Evolutionary conservation across 257 asterid species (phyloP).

Genomic region (Solanum etuberosum): DNA sequence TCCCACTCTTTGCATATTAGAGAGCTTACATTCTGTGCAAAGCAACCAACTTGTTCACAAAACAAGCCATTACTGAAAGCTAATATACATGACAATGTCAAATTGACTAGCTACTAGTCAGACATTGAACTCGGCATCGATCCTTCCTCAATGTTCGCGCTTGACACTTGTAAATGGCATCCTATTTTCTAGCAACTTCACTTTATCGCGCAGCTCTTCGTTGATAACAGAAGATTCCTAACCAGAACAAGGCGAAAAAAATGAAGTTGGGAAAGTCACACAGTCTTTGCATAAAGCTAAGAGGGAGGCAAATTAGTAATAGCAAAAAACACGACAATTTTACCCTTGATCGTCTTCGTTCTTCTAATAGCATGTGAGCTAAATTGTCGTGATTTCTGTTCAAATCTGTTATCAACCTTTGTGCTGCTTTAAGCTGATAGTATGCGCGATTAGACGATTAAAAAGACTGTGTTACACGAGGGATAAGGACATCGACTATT

Average conservation of each 20-base stretch:
- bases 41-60: not conserved
- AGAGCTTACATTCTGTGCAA: not conserved
- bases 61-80: not conserved
- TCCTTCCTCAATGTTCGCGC: not conserved
- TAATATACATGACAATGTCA: not conserved
- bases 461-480: not conserved
- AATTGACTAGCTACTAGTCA: not conserved
- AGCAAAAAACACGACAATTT: not conserved
- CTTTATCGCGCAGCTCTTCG: constrained; percentile 25
- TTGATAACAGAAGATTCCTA: constrained; percentile 51
- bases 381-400: constrained; percentile 23
- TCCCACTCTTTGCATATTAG: not conserved
- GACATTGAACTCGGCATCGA: not conserved
- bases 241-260: not conserved
- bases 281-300: not conserved
- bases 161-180: not conserved
- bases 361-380: constrained; percentile 21
- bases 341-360: constrained; percentile 31
- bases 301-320: not conserved
- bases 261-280: not conserved
- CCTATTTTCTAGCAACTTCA: constrained; percentile 19
- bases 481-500: not conserved
- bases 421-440: constrained; percentile 24
- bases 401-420: constrained; percentile 5
- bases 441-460: not conserved